Conservation (phyloP, 768 basidiomycete species). For the Arthromyces matolae region DNA sequence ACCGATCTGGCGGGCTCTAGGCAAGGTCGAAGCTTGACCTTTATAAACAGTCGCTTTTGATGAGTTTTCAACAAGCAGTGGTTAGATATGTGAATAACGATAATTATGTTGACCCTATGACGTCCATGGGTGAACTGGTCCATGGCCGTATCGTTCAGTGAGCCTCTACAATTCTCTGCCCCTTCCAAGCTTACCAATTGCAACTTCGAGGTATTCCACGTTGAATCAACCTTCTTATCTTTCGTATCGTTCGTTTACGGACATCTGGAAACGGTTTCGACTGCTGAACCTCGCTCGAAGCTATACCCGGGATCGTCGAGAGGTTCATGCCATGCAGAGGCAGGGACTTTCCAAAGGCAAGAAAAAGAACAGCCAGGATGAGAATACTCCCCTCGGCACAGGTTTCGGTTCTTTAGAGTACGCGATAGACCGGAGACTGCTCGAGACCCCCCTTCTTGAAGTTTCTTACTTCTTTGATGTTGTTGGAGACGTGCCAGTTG, state of each 20-base stretch:
- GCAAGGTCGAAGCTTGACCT: constrained; percentile 78
- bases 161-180: constrained; percentile 13
- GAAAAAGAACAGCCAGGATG: constrained; percentile 40
- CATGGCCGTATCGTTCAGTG: constrained; percentile 54
- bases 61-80: constrained; percentile 65
- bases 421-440: constrained; percentile 78
- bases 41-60: constrained; percentile 74
- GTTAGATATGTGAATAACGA: constrained; percentile 73
- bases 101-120: constrained; percentile 66
- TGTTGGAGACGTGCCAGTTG: constrained; percentile 67
- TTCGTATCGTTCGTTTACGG: constrained; percentile 37
- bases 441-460: constrained; percentile 76
- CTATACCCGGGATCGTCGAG: constrained; percentile 31
- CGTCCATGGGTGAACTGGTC: constrained; percentile 58
- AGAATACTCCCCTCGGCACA: constrained; percentile 50
- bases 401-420: constrained; percentile 71
- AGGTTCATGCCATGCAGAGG: constrained; percentile 24
- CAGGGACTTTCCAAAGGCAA: constrained; percentile 7
- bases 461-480: constrained; percentile 85
- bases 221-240: constrained; percentile 31
- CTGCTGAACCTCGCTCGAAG: constrained; percentile 37
- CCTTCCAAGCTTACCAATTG: not conserved
- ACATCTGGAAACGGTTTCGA: constrained; percentile 54
- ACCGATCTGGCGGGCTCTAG: constrained; percentile 32
- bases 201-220: constrained; percentile 25